These are phyloP conservation scores for Apiotrichum laibachii DNA, from an alignment of 1,284 basidiomycete species.

Conservation along the genomic window DNA sequence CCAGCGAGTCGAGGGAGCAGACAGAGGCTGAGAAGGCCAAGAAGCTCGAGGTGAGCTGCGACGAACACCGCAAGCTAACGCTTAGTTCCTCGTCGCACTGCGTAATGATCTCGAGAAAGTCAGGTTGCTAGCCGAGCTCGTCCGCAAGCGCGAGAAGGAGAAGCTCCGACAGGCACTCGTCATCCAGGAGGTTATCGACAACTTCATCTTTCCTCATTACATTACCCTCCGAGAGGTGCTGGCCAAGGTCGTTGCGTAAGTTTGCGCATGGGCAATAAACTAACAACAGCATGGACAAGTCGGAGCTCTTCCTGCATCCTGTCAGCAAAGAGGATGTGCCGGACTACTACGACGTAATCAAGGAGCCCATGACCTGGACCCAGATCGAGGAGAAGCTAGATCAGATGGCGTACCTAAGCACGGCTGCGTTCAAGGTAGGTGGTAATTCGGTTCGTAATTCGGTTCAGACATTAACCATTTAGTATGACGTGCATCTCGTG, in stretches of 20 bases:
- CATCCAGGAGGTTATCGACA: conserved; percentile 66
- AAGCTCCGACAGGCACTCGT: conserved; percentile 74
- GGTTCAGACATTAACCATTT: conserved; percentile 8
- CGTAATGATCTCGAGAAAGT: conserved; percentile 75
- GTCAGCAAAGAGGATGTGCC: conserved; percentile 78
- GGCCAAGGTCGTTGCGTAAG: conserved; percentile 68
- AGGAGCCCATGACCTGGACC: conserved; percentile 85
- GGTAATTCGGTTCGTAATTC: background rate
- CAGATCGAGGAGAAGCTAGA: conserved; percentile 77
- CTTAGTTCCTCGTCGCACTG: conserved; percentile 66
- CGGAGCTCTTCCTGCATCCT: conserved; percentile 72
- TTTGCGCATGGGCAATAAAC: conserved; percentile 24
- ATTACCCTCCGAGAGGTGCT: conserved; percentile 63
- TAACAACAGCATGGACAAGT: conserved; percentile 64
- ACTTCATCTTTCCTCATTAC: conserved; percentile 67
- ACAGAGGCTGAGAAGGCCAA: conserved; percentile 78
- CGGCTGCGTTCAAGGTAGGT: conserved; percentile 70
- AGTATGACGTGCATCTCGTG: conserved; percentile 81
- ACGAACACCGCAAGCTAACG: conserved; percentile 51
- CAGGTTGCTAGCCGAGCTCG: conserved; percentile 66
- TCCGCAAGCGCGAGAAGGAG: conserved; percentile 75
- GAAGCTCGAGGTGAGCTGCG: conserved; percentile 62
- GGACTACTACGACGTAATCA: conserved; percentile 86
- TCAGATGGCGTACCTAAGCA: conserved; percentile 70
- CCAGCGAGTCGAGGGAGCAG: conserved; percentile 62